A percentile compares a stretch with the other conserved stretches of the same genome.
These are phyloP conservation scores for Rhodotorula sp. DNA, from an alignment of 1,284 basidiomycete species.

Conservation along the genomic window DNA sequence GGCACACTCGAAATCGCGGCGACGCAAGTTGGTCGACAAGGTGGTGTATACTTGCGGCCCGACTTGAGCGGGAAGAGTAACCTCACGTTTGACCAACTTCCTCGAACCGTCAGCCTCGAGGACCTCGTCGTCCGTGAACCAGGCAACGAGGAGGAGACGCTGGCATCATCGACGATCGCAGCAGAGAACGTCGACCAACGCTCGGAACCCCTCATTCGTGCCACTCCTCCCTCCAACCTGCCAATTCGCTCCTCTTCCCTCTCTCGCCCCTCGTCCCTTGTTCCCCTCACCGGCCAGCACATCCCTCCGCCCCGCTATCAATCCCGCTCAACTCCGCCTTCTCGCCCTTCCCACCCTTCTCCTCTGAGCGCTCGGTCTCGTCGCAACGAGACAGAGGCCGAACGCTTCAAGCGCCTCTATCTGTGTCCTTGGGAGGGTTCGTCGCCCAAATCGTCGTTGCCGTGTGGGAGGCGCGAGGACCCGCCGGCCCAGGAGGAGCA, in stretches of 20 bases:
- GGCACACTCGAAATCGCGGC: neutral
- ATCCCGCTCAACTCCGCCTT: neutral
- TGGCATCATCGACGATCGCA: neutral
- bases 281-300: neutral
- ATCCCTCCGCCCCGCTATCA: neutral
- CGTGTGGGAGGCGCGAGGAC: too few species aligned
- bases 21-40: too few species aligned
- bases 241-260: neutral
- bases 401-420: slow-evolving; percentile 17
- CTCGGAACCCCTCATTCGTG: too few species aligned
- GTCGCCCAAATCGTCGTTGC: neutral
- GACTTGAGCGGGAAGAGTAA: slow-evolving; percentile 4
- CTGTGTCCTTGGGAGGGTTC: slow-evolving; percentile 26
- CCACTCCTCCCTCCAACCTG: neutral
- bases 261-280: neutral
- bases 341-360: neutral
- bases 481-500: neutral
- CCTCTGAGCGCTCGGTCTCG: neutral
- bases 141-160: neutral
- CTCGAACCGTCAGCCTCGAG: neutral
- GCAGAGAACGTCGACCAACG: too few species aligned
- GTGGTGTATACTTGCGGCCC: neutral
- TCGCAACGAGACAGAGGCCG: slow-evolving; percentile 5
- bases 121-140: neutral
- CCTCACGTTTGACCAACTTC: slow-evolving; percentile 4